These are phyloP conservation scores for Ampelomyces quisqualis DNA, from an alignment of 2,329 filamentous ascomycete species.

Conservation along the genomic window DNA sequence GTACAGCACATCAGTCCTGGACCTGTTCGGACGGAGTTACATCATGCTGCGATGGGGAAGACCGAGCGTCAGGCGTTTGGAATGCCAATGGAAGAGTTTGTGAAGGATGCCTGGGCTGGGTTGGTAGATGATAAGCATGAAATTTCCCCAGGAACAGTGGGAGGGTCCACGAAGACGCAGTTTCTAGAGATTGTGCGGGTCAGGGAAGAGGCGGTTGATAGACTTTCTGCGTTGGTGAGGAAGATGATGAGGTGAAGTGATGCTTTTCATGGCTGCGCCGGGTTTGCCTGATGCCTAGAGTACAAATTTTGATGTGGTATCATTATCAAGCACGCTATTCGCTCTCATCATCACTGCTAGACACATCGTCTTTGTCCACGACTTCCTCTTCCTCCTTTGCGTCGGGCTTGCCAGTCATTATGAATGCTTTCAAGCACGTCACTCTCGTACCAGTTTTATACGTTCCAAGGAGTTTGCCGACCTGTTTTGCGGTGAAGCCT, in stretches of 20 bases:
- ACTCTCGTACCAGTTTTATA: constrained; percentile 88
- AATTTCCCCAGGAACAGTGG: constrained; percentile 43
- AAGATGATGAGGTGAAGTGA: background rate
- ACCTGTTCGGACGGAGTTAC: constrained; percentile 52
- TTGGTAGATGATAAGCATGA: constrained; percentile 48
- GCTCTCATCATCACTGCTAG: constrained; percentile 25
- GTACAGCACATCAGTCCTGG: constrained; percentile 55
- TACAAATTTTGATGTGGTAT: constrained; percentile 14
- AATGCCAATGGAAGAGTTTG: constrained; percentile 52
- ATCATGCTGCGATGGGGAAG: constrained; percentile 48
- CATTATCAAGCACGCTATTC: constrained; percentile 17
- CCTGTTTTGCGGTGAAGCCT: constrained; percentile 44
- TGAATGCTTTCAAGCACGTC: constrained; percentile 82
- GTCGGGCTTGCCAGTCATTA: constrained; percentile 63
- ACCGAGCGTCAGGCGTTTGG: constrained; percentile 48
- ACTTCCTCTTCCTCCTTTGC: constrained; percentile 25
- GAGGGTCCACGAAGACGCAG: constrained; percentile 23
- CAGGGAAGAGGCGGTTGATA: constrained; percentile 23
- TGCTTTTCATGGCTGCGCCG: background rate
- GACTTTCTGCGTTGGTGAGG: constrained; percentile 14
- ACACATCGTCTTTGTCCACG: constrained; percentile 19
- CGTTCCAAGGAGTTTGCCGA: constrained; percentile 69
- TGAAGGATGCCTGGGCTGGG: constrained; percentile 49
- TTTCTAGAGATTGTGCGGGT: constrained; percentile 40
- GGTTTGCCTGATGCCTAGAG: background rate